phyloP scores from a whole-genome alignment of 2,329 filamentous ascomycete species.

The Fusarium hainanense region DNA sequence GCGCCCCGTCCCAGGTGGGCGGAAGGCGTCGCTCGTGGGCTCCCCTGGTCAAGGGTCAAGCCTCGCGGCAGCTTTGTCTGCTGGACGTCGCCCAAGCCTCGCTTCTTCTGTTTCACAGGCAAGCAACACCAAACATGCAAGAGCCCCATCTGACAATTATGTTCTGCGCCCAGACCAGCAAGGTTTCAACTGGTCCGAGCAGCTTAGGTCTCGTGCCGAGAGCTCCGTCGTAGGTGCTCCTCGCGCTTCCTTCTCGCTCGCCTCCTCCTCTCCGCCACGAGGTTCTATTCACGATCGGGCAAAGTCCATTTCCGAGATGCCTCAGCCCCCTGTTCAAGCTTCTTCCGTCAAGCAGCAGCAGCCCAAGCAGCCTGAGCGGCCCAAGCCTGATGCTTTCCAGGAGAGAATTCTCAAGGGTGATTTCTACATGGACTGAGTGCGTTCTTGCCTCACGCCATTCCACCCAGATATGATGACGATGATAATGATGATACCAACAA shows the following conservation, averaged over 20 bases:
- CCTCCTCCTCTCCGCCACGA: slow-evolving; percentile 55
- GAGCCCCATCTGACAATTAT: slow-evolving; percentile 73
- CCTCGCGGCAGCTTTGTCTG: slow-evolving; percentile 50
- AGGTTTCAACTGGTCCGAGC: slow-evolving; percentile 97
- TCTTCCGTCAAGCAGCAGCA: slow-evolving; percentile 53
- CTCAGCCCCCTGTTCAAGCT: slow-evolving; percentile 64
- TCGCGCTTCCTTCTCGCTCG: slow-evolving; percentile 69
- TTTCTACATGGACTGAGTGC: slow-evolving; percentile 90
- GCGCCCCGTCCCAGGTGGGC: slow-evolving; percentile 49
- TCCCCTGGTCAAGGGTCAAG: slow-evolving; percentile 45
- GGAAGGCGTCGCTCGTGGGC: slow-evolving; percentile 45
- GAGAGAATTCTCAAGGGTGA: slow-evolving; percentile 98
- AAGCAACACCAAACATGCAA: slow-evolving; percentile 67
- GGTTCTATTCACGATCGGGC: slow-evolving; percentile 69
- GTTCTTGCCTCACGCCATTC: slow-evolving; percentile 6
- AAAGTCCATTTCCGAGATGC: slow-evolving; percentile 76
- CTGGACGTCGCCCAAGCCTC: slow-evolving; percentile 53
- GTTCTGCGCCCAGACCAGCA: slow-evolving; percentile 76
- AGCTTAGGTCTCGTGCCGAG: slow-evolving; percentile 91
- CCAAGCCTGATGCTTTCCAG: slow-evolving; percentile 92
- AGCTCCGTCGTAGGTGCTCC: slow-evolving; percentile 72
- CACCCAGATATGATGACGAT: slow-evolving; percentile 37
- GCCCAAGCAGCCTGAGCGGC: slow-evolving; percentile 56
- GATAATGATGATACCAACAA: slow-evolving; percentile 37
- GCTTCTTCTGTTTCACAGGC: slow-evolving; percentile 59